Evolutionary conservation across 768 basidiomycete genomes (phyloP), one percentile per base, ranked within the genome.

Genomic region (Leccinum ochraceum): DNA sequence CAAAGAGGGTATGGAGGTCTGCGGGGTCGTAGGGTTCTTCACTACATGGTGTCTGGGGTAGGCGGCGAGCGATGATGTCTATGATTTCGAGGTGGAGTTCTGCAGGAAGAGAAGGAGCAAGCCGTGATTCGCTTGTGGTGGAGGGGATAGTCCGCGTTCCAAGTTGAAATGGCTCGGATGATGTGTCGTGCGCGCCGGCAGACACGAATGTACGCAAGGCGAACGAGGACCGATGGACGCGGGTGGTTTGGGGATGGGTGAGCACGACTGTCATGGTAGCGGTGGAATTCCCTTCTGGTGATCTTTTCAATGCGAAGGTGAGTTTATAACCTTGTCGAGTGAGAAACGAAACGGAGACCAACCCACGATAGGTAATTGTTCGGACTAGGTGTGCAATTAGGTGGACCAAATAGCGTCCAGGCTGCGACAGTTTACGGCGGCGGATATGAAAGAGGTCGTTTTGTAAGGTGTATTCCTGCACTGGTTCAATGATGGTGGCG

Each of bases 81-180:
- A 73, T 70, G 59, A 73, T 67, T 39, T 67, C 63, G 44, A 75
- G 66, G 32, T 75, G 70, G 39, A 73, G 62, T 60, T 75, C 74
- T 24, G 70, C 63, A 16, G 72, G 72, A 36, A 73, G 64, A 17
- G 65, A 59, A 34, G 67, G 68, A 55, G 53, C 61, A 4, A 52
- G 9, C 4, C 52, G 63, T 55, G 59, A 56, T 63, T 59, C 57
- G 9, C 37, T 26, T 16, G 54, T 30, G 37, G 49, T 46, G 58
- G 65, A 14, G 26, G 60, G 53, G 48, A 56, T 13, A 24, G 53
- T 54, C 2, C 54, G 46, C 22, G 36, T 32, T 24, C 49, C 61
- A 16, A 24, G 24, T 50, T n/a, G 52, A 20, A 37, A 32, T 4
- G 49, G 32, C 6, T 34, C 28, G 36, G 48, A 24, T 17, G 50